A percentile compares a stretch with the other conserved stretches of the same genome.
phyloP scores from a whole-genome alignment of 169 alveolate genomes.

The Cryptosporidium ryanae region DNA sequence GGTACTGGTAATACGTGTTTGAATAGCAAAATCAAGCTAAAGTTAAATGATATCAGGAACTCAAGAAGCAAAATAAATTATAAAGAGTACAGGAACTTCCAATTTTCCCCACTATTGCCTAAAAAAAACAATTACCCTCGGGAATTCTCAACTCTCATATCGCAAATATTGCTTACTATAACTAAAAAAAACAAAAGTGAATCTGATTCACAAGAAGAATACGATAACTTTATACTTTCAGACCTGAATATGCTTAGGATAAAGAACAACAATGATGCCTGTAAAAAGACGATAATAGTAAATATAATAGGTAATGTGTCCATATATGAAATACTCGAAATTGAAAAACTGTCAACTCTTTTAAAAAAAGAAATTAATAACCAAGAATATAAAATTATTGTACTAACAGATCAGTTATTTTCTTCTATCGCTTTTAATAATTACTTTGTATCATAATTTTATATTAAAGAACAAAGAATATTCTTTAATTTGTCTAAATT shows the following conservation, averaged over 20 bases:
- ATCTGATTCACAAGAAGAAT: neutral
- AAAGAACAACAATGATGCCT: neutral
- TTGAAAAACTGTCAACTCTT: constrained; percentile 1
- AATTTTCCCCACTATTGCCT: constrained; percentile 14
- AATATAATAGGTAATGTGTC: constrained; percentile 43
- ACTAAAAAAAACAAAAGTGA: neutral
- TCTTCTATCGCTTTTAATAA: constrained; percentile 3
- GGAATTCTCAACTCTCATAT: constrained; percentile 6
- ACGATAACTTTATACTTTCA: neutral
- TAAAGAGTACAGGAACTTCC: constrained; percentile 21
- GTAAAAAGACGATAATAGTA: constrained; percentile 3
- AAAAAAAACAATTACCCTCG: neutral
- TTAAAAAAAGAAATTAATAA: neutral
- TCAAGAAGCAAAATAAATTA: constrained; percentile 13
- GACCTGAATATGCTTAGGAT: constrained; percentile 8
- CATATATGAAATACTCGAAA: constrained; percentile 18
- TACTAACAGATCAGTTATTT: constrained; percentile 22
- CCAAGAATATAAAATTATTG: neutral
- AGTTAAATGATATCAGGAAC: constrained; percentile 6
- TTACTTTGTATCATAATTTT: neutral
- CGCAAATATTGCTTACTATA: constrained; percentile 8
- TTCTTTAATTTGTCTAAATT: constrained; percentile 32
- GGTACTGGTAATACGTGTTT: constrained; percentile 4
- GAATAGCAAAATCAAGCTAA: neutral
- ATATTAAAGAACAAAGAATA: constrained; percentile 49